phyloP scores from a whole-genome alignment of 1,284 basidiomycete species.

The Xerocomus tenax region DNA sequence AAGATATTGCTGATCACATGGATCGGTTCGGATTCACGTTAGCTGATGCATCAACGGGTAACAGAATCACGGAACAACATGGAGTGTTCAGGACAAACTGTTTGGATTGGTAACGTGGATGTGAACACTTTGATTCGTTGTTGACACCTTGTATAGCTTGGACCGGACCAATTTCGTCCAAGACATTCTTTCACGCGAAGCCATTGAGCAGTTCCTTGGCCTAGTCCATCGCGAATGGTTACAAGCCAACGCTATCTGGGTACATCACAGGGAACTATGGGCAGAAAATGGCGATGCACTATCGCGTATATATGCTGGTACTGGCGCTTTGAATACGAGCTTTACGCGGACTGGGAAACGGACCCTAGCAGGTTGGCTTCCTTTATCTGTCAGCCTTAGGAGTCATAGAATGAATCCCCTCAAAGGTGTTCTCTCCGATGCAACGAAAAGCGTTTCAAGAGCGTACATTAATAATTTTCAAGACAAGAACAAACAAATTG shows the following conservation, averaged over 20 bases:
- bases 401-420: constrained; percentile 6
- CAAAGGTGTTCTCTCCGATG: constrained; percentile 81
- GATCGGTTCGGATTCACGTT: constrained; percentile 83
- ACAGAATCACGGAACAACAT: constrained; percentile 73
- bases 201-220: constrained; percentile 66
- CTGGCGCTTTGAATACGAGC: constrained; percentile 91
- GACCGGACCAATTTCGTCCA: constrained; percentile 98
- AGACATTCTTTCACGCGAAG: constrained; percentile 77
- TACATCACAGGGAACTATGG: constrained; percentile 87
- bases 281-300: constrained; percentile 91
- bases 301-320: constrained; percentile 92
- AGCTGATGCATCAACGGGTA: constrained; percentile 56
- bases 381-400: neutral
- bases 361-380: constrained; percentile 64
- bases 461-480: constrained; percentile 99
- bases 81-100: constrained; percentile 95
- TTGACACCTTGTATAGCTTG: constrained; percentile 44
- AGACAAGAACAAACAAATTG: constrained; percentile 88
- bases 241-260: constrained; percentile 68
- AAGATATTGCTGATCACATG: constrained; percentile 54
- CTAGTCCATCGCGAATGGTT: constrained; percentile 69
- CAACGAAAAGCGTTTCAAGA: constrained; percentile 89
- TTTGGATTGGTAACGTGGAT: constrained; percentile 71
- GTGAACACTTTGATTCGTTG: neutral
- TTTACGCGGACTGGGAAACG: constrained; percentile 92